These are phyloP conservation scores for Pestalotiopsis sp. DNA, from an alignment of 2,329 filamentous ascomycete species.

Conservation along the genomic window DNA sequence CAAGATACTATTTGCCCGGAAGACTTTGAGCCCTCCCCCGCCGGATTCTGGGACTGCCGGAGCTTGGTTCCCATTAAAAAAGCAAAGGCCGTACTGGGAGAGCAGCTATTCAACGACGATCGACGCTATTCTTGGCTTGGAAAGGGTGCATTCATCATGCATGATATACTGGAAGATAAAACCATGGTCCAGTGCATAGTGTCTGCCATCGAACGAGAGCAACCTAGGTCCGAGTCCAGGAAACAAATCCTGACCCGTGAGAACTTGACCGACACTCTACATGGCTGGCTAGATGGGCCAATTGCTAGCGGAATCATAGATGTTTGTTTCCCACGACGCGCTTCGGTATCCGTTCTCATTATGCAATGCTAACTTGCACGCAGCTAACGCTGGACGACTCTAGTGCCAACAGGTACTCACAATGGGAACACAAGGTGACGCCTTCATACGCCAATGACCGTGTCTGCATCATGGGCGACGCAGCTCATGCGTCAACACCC, in stretches of 20 bases:
- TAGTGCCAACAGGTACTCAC: background rate
- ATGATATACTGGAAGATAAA: background rate
- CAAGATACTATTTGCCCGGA: background rate
- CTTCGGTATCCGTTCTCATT: background rate
- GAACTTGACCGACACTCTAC: background rate
- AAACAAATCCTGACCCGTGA: background rate
- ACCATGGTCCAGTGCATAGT: background rate
- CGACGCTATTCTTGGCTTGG: background rate
- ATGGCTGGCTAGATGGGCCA: background rate
- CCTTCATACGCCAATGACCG: background rate
- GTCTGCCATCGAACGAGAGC: background rate
- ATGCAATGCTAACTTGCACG: background rate
- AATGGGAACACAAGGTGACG: background rate
- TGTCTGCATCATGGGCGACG: background rate
- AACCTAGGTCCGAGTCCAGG: background rate
- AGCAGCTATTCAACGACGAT: background rate
- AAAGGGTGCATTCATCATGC: background rate
- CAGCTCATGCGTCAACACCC: background rate
- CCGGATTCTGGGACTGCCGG: background rate
- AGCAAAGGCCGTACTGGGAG: background rate
- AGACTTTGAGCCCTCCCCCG: background rate
- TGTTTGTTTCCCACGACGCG: background rate
- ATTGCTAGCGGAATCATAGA: background rate
- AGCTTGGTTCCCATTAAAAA: background rate
- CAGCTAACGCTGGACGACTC: background rate